phyloP scores from a whole-genome alignment of 139 green algal species.

The Chlorella sp. region DNA sequence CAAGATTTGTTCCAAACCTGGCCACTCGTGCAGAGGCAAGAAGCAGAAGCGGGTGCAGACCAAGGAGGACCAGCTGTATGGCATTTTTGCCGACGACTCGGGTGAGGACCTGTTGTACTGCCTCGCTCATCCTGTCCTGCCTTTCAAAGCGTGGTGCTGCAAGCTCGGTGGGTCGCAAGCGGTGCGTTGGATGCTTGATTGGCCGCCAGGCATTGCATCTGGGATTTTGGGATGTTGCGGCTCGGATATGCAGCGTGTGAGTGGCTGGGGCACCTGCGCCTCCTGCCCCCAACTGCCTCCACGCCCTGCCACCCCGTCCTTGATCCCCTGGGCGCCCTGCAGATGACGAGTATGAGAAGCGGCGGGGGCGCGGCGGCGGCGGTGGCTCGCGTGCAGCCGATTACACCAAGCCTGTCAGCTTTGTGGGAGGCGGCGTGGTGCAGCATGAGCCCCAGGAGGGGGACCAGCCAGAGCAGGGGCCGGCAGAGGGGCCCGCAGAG shows the following conservation, averaged over 20 bases:
- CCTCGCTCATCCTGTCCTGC: background rate
- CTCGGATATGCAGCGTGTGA: no score
- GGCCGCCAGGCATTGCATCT: no score
- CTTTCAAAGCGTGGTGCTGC: no score
- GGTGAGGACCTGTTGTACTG: background rate
- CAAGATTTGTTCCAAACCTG: no score
- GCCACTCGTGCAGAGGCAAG: constrained; percentile 42
- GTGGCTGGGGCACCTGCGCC: no score
- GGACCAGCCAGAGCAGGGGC: background rate
- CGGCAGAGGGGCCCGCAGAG: background rate
- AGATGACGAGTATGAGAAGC: constrained; percentile 52
- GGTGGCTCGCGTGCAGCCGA: constrained; percentile 47
- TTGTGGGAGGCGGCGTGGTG: constrained; percentile 66
- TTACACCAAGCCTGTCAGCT: constrained; percentile 82
- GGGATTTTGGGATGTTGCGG: no score
- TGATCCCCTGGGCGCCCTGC: background rate
- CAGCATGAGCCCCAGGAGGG: constrained; percentile 27
- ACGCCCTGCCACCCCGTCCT: background rate
- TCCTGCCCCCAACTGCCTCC: background rate
- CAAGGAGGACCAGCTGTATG: constrained; percentile 89
- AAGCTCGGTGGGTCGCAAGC: no score
- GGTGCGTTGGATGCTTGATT: no score
- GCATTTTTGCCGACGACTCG: constrained; percentile 75
- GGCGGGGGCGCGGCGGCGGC: constrained; percentile 37
- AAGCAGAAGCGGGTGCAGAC: constrained; percentile 75